Evolutionary conservation across 2,329 filamentous ascomycete genomes (phyloP), one percentile per base, ranked within the genome.

Genomic region (Aspergillus japonicus): DNA sequence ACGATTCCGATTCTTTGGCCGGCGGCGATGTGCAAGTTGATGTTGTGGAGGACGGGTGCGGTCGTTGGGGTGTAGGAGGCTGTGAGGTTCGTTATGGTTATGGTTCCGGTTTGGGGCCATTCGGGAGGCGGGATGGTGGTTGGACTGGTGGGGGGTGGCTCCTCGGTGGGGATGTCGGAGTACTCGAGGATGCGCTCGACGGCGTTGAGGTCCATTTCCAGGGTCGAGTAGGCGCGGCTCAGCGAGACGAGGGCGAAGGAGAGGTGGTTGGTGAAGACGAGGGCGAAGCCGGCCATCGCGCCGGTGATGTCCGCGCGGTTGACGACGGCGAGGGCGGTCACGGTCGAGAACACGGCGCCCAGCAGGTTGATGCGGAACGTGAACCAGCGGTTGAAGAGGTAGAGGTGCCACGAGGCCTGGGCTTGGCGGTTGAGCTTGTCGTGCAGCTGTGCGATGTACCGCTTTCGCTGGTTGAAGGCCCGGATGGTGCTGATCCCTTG

Each of bases 121-220:
- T 87, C 84, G 33, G 33, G 33, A 1, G 33, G 33, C 5, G 33
- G 33, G 11, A 5, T 35, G 11, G 1, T 35, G 12, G 8, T 35
- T 14, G 33, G 3, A 4, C 1, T 16, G 33, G 33, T 10, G 33
- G 26, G 1, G 2, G 11, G 3, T 35, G 80, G 83, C 19, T 85
- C 81, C 71, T 92, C 90, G 0, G 84, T 91, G 39, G 83, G 78
- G 5, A 92, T 79, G 47, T 87, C 84, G 0, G 86, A 84, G 72
- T 93, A 94, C 71, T 93, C 90, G 4, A 91, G 78, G 29, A 93
- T 85, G 39, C 90, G 82, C 74, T 93, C 90, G 0, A 87, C 87
- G 1, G 88, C 85, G 68, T 92, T 92, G 88, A 92, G 91, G 69
- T 90, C 85, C 7, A 92, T 78, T 71, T 93, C 89, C 16, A 91